Percentiles rank a stretch among this genome's conserved stretches.
Evolutionary conservation across 2,329 filamentous ascomycete genomes (phyloP).

Genomic region (Didymella keratinophila): DNA sequence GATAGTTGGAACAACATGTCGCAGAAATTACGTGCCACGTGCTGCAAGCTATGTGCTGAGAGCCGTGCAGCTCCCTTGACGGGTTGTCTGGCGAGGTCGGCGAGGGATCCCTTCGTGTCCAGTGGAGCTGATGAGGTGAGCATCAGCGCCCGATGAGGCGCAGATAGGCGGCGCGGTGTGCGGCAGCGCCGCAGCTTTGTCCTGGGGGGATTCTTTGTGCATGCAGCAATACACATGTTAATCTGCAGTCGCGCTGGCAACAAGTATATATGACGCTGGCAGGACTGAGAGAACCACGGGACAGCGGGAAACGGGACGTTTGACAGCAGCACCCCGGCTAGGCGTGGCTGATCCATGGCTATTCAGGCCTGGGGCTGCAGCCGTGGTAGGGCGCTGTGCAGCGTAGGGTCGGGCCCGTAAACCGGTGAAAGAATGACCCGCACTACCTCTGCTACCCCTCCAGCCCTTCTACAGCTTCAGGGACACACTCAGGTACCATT

Average conservation of each 20-base stretch:
- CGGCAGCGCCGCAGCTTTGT: constrained; percentile 3
- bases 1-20: background rate
- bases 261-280: background rate
- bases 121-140: constrained; percentile 19
- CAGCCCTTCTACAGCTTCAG: background rate
- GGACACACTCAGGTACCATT: constrained; percentile 15
- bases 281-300: constrained; percentile 1
- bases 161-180: constrained; percentile 1
- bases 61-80: constrained; percentile 3
- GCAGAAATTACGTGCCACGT: constrained; percentile 4
- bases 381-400: constrained; percentile 1
- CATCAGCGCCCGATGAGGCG: constrained; percentile 13
- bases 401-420: background rate
- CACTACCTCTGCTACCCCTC: constrained; percentile 7
- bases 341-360: constrained; percentile 6
- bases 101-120: constrained; percentile 16
- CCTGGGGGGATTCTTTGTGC: background rate
- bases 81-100: constrained; percentile 6
- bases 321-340: constrained; percentile 10
- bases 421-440: constrained; percentile 22
- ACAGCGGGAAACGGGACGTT: constrained; percentile 8
- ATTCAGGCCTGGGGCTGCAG: background rate
- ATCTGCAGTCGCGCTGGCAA: background rate
- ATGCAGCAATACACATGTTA: background rate
- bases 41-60: constrained; percentile 7